phyloP scores from a whole-genome alignment of 2,329 filamentous ascomycete genomes.

The Apiospora marii region DNA sequence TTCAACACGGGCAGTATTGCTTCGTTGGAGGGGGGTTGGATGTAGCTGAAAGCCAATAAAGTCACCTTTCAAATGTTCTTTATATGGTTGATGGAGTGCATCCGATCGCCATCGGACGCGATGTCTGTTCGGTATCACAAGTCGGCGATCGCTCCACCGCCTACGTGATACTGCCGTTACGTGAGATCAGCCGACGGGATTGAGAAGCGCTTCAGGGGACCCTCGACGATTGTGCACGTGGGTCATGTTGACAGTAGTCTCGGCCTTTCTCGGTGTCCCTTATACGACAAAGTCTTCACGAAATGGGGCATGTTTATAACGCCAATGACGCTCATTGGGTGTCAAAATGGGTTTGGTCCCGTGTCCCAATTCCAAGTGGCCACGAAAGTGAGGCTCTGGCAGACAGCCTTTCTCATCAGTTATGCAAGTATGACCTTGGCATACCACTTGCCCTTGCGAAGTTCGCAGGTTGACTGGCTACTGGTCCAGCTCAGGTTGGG shows the following conservation, averaged over 20 bases:
- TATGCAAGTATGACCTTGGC: background rate
- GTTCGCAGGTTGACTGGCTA: background rate
- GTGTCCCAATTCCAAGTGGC: background rate
- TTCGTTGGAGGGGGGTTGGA: too few species aligned
- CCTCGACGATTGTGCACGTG: background rate
- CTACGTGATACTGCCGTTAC: background rate
- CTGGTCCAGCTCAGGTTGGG: background rate
- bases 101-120: too few species aligned
- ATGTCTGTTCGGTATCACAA: too few species aligned
- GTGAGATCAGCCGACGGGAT: background rate
- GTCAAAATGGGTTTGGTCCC: background rate
- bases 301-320: background rate
- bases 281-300: background rate
- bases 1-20: too few species aligned
- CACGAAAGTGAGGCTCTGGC: background rate
- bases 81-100: too few species aligned
- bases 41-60: too few species aligned
- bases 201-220: background rate
- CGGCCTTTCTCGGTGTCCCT: background rate
- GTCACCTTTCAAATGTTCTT: too few species aligned
- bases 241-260: background rate
- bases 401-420: background rate
- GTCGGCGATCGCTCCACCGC: background rate
- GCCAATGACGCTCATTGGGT: background rate
- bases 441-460: background rate